A percentile compares a stretch with the other conserved stretches of the same genome.
These are phyloP conservation scores for Sclerotiophoma versabilis DNA, from an alignment of 2,329 filamentous ascomycete species.

Conservation along the genomic window DNA sequence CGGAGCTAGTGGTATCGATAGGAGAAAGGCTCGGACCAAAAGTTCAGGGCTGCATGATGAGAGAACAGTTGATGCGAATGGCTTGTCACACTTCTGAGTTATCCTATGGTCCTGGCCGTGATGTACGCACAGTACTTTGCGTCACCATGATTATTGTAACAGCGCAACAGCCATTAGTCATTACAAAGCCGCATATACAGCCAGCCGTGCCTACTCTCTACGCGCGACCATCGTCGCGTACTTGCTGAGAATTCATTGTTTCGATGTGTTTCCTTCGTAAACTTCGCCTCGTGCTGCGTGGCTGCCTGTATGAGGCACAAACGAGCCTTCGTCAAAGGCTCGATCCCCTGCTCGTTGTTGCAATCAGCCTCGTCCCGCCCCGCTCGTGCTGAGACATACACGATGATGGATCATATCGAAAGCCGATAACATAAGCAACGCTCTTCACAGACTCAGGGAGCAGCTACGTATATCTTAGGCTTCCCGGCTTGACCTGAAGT, in stretches of 20 bases:
- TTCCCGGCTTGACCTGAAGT: neutral
- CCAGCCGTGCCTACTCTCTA: neutral
- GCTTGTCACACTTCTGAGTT: neutral
- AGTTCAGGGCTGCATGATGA: neutral
- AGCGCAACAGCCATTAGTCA: neutral
- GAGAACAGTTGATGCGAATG: neutral
- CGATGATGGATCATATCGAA: neutral
- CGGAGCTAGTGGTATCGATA: slow-evolving; percentile 8
- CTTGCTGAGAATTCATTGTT: neutral
- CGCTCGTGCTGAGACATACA: slow-evolving; percentile 8
- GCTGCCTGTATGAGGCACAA: neutral
- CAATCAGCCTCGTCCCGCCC: slow-evolving; percentile 11
- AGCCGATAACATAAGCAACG: slow-evolving; percentile 15
- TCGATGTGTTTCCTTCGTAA: neutral
- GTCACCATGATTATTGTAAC: neutral
- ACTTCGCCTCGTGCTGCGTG: neutral
- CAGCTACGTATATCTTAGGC: slow-evolving; percentile 6
- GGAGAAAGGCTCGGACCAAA: slow-evolving; percentile 2
- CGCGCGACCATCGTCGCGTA: neutral
- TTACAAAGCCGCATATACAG: neutral
- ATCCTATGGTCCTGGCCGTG: neutral
- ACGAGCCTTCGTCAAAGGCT: neutral
- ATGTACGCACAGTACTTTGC: neutral
- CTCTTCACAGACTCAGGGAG: neutral
- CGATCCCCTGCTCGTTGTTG: slow-evolving; percentile 13